Base-by-base conservation (phyloP, 768 basidiomycete genomes). In the Tylopilus sp. region DNA sequence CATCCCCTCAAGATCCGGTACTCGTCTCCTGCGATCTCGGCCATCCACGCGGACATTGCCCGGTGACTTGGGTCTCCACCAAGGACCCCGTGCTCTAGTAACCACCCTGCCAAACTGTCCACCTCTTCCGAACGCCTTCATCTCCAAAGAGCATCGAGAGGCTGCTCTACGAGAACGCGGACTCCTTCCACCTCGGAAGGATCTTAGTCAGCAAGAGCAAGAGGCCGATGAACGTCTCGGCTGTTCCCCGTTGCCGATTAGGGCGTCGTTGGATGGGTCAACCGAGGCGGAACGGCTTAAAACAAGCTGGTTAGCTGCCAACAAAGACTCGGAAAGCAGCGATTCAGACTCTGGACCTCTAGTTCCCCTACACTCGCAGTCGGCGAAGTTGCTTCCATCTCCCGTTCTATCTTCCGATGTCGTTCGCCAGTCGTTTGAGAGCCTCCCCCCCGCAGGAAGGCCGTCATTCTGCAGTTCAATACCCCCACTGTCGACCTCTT, bases 81-180 rank as follows among this genome's bases (percentile, higher is more conserved):
- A 49, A 17, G 41, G 40, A 31, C 35, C 54, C 38, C 55, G 55
- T 46, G 26, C 51, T 26, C 48, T 47, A 21, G 54, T 22, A 18
- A 6, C 40, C 15, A 10, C 44, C 0, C 13, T 39, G 26, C 13
- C 53, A 7, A 30, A 23, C 17, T 43, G 66, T 1, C 54, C 62
- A 3, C 44, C 60, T 0, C 59, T 59, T 30, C 67, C 69, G 0
- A 65, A 62, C 33, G 45, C 51, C 22, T 53, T 65, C 17, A n/a
- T 49, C 41, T 69, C 69, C 1, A 62, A 45, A 36, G 51, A 52
- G 6, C 53, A 57, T 20, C 48, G 67, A 20, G 78, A 82, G 41
- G 82, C 80, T 3, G 83, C 83, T 2, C 73, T 85, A 20, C 76
- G 83, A 12, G 82, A 77, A 57, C 76, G 82, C 28, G 83, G 83